Percentiles rank a stretch among this genome's conserved stretches.
These are phyloP conservation scores for Zelopaecilomyces penicillatus DNA, from an alignment of 2,329 filamentous ascomycete genomes.

Conservation along the genomic window DNA sequence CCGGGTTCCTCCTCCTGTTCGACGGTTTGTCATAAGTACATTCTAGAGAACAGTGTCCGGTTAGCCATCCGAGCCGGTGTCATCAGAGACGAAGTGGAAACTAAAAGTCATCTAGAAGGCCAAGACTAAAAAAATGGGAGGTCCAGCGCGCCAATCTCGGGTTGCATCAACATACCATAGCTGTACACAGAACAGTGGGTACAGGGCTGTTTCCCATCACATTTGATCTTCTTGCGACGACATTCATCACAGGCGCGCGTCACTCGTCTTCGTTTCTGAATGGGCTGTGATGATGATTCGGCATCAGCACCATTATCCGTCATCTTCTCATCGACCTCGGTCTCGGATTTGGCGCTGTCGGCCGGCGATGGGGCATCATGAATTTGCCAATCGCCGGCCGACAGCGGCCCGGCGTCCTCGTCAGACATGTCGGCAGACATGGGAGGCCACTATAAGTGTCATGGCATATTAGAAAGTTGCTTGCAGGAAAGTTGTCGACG, in stretches of 20 bases:
- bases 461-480: conserved; percentile 1
- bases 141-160: not conserved
- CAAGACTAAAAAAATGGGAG: not conserved
- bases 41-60: conserved; percentile 42
- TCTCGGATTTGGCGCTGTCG: conserved; percentile 35
- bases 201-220: conserved; percentile 78
- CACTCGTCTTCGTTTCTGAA: conserved; percentile 70
- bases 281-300: conserved; percentile 42
- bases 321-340: conserved; percentile 31
- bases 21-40: conserved; percentile 95
- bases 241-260: conserved; percentile 78
- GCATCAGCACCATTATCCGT: conserved; percentile 20
- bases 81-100: not conserved
- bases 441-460: conserved; percentile 9
- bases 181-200: conserved; percentile 98
- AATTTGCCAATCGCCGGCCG: conserved; percentile 27
- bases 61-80: not conserved
- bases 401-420: conserved; percentile 31
- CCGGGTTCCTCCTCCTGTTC: conserved; percentile 81
- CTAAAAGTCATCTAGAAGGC: conserved; percentile 1
- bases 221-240: conserved; percentile 80
- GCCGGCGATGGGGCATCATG: conserved; percentile 30
- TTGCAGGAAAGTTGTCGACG: conserved; percentile 11
- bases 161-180: conserved; percentile 61
- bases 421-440: conserved; percentile 35